Evolutionary conservation across 305 asterid genomes (phyloP).

Genomic region (Fraxinus dipetala): DNA sequence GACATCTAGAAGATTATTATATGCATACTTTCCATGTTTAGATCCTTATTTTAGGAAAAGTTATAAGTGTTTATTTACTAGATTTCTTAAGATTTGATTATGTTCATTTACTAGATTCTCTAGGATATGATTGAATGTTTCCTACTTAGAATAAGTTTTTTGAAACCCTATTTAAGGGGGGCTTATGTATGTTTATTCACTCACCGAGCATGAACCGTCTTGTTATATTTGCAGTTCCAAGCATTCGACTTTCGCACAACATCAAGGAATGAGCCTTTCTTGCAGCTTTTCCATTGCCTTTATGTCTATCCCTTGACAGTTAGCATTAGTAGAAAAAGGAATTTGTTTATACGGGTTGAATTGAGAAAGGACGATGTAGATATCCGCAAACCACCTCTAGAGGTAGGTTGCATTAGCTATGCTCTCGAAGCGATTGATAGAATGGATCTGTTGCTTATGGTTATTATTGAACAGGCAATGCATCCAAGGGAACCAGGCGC

Average conservation of each 20-base stretch:
- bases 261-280: constrained; percentile 94
- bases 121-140: background rate
- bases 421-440: constrained; percentile 26
- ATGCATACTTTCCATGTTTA: background rate
- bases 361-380: constrained; percentile 89
- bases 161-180: background rate
- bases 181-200: background rate
- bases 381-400: constrained; percentile 69
- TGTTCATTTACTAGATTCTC: background rate
- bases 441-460: constrained; percentile 26
- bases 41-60: background rate
- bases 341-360: constrained; percentile 90
- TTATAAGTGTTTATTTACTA: background rate
- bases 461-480: constrained; percentile 64
- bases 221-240: constrained; percentile 65
- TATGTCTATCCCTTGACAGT: constrained; percentile 92
- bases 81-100: background rate
- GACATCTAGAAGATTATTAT: background rate
- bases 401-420: constrained; percentile 55
- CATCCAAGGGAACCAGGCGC: constrained; percentile 82
- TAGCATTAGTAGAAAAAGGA: constrained; percentile 88
- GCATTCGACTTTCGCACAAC: constrained; percentile 98
- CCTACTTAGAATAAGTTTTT: background rate
- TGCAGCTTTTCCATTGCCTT: constrained; percentile 96
- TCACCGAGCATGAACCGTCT: constrained; percentile 1